These are phyloP conservation scores for Psidium guajava DNA, from an alignment of 345 rosid species.

Conservation along the genomic window DNA sequence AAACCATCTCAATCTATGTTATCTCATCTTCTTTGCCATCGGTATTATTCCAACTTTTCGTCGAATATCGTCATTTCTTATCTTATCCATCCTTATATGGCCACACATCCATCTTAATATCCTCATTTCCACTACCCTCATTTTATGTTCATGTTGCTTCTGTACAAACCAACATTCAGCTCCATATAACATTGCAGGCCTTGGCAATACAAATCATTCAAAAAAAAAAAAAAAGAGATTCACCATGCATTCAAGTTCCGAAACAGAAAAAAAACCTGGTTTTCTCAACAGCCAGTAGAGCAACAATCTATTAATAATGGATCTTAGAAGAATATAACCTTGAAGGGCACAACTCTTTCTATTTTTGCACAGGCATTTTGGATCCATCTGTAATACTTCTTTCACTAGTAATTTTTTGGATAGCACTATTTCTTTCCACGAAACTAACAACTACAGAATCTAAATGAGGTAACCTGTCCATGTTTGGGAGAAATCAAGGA, in stretches of 20 bases:
- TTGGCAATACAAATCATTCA: not conserved
- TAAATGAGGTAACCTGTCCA: not conserved
- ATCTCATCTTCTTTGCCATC: too few relatives aligned
- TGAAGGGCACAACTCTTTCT: not conserved
- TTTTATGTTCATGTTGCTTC: too few relatives aligned
- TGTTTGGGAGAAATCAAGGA: not conserved
- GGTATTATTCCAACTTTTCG: too few relatives aligned
- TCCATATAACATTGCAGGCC: too few relatives aligned
- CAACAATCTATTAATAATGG: not conserved
- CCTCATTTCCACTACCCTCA: too few relatives aligned
- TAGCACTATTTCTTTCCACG: not conserved
- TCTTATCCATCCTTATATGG: too few relatives aligned
- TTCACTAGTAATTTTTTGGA: not conserved
- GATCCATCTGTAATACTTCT: not conserved
- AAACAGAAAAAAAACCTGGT: not conserved
- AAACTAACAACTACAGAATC: not conserved
- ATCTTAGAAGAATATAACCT: not conserved
- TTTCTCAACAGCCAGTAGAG: not conserved
- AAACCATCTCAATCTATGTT: too few relatives aligned
- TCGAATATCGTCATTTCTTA: too few relatives aligned
- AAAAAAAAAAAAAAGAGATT: not conserved
- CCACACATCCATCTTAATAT: too few relatives aligned
- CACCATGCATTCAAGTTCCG: not conserved
- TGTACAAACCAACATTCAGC: too few relatives aligned
- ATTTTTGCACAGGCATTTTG: not conserved